A percentile compares a stretch with the other conserved stretches of the same genome.
These are phyloP conservation scores for Coemansia sp. DNA, from an alignment of 192 early-diverging fungal genomes.

Conservation along the genomic window DNA sequence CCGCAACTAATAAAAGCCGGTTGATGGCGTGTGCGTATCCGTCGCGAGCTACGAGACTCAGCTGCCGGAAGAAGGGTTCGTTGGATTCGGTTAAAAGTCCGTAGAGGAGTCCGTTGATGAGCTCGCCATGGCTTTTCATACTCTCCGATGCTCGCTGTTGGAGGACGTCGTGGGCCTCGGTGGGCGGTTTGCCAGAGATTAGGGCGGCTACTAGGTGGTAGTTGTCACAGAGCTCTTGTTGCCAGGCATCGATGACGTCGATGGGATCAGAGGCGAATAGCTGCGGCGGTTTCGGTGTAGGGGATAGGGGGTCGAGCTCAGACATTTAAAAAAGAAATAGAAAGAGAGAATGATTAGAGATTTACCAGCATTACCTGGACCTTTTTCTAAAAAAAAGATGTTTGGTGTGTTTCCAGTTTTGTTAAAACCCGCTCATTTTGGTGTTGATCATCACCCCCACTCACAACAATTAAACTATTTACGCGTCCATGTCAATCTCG, in stretches of 20 bases:
- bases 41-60: constrained; percentile 67
- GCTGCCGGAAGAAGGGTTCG: constrained; percentile 54
- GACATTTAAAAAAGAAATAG: neutral
- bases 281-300: constrained; percentile 15
- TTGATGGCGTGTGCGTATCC: constrained; percentile 49
- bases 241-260: constrained; percentile 50
- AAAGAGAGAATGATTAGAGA: neutral
- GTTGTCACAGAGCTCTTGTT: constrained; percentile 53
- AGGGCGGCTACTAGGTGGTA: constrained; percentile 26
- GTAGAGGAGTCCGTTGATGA: constrained; percentile 63
- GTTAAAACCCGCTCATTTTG: no score
- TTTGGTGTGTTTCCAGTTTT: no score
- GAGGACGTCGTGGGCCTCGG: constrained; percentile 61
- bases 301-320: neutral
- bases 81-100: constrained; percentile 55
- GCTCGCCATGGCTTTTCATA: constrained; percentile 50
- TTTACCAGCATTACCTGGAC: neutral
- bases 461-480: neutral
- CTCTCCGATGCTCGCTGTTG: constrained; percentile 58
- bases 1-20: constrained; percentile 35
- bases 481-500: neutral
- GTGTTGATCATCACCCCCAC: no score
- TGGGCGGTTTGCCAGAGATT: constrained; percentile 47
- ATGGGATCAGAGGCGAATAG: constrained; percentile 51
- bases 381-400: no score